Evolutionary conservation across 140 eudicot genomes (phyloP).

Genomic region (Erigeron philadelphicus): DNA sequence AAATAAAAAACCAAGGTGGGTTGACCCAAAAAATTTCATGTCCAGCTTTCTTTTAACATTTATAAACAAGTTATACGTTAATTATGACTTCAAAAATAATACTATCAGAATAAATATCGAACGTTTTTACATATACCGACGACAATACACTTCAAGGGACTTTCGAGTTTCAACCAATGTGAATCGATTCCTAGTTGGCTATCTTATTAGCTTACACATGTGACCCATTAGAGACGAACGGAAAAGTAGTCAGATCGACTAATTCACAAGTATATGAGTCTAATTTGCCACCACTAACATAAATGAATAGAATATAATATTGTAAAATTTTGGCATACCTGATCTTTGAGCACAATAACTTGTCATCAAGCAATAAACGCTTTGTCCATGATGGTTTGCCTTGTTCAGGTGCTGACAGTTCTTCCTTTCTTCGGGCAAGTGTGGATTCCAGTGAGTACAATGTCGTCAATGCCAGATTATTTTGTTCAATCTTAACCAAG

Average conservation of each 20-base stretch:
- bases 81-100: too few species aligned
- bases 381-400: slow-evolving; percentile 93
- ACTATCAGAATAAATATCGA: too few species aligned
- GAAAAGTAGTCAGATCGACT: background rate
- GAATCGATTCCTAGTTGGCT: too few species aligned
- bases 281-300: background rate
- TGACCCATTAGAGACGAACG: background rate
- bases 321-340: slow-evolving; percentile 34
- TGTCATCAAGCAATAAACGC: slow-evolving; percentile 64
- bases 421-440: slow-evolving; percentile 55
- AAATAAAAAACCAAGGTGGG: too few species aligned
- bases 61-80: too few species aligned
- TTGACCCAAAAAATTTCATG: too few species aligned
- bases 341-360: slow-evolving; percentile 73
- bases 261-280: background rate
- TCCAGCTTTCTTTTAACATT: too few species aligned
- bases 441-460: slow-evolving; percentile 77
- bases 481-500: slow-evolving; percentile 46
- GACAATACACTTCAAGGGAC: too few species aligned
- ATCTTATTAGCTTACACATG: background rate
- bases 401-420: slow-evolving; percentile 33
- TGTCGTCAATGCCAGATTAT: slow-evolving; percentile 56
- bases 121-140: too few species aligned
- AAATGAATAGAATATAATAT: background rate
- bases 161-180: too few species aligned